Conservation (phyloP, 2,329 filamentous ascomycete species). For the Ophiostoma ips region DNA sequence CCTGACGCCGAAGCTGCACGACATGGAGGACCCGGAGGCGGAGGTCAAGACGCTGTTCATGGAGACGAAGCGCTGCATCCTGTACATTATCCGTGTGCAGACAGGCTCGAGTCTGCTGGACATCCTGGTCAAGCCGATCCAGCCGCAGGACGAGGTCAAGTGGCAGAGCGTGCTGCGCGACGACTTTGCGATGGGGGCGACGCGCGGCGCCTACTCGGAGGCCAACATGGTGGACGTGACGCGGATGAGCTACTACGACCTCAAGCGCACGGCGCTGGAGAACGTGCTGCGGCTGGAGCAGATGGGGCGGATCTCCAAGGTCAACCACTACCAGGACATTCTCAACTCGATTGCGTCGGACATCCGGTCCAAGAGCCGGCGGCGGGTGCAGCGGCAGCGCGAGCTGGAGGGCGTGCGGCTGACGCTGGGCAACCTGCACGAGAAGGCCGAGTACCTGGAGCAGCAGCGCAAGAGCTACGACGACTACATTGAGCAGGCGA, state of each 20-base stretch:
- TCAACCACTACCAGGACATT: constrained; percentile 95
- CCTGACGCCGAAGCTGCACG: constrained; percentile 76
- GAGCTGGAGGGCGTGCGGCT: constrained; percentile 75
- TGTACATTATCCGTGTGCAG: constrained; percentile 97
- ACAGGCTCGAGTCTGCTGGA: constrained; percentile 85
- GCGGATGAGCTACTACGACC: constrained; percentile 74
- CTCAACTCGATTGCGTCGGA: constrained; percentile 93
- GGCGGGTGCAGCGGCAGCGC: constrained; percentile 78
- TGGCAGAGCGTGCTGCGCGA: constrained; percentile 74
- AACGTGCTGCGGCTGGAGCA: constrained; percentile 86
- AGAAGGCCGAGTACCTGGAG: constrained; percentile 85
- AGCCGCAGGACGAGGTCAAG: constrained; percentile 72
- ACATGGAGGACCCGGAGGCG: constrained; percentile 83
- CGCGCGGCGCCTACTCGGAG: constrained; percentile 79
- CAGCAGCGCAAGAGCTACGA: constrained; percentile 96
- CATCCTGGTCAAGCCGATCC: constrained; percentile 83
- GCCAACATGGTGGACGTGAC: constrained; percentile 80
- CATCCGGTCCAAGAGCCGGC: constrained; percentile 90
- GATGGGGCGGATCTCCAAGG: constrained; percentile 70
- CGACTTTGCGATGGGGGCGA: constrained; percentile 57
- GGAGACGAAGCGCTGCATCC: constrained; percentile 91
- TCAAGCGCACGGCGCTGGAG: constrained; percentile 86
- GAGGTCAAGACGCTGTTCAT: constrained; percentile 88
- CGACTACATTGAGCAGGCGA: constrained; percentile 97
- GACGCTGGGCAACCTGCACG: constrained; percentile 61